Evolutionary conservation across 306 rosid species (phyloP), one percentile per base, ranked within the genome.

Genomic region (Alnus rubra): DNA sequence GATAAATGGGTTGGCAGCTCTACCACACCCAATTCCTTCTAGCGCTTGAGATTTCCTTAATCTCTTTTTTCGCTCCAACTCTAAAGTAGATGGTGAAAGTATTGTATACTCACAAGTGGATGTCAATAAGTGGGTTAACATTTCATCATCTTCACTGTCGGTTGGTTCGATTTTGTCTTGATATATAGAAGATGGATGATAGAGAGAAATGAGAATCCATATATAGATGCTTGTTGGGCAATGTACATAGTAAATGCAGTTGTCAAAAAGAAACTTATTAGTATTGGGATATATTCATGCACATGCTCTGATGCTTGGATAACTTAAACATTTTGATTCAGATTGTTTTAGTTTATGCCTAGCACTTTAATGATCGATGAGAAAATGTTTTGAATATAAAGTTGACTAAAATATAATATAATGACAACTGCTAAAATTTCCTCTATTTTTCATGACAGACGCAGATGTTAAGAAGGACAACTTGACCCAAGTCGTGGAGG

Each of bases 1-100:
- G 86, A 86, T 67, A 87, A 94, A 77, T 88, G 88, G 93, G 90
- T 88, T 84, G 87, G 94, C 85, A 79, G 87, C 87, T 88, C 96
- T 76, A 74, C 92, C 68, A 45, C 83, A 65, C 77, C 92, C 73
- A 84, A 64, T 74, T 83, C 94, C 78, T 88, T 81, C 74, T 88
- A 88, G 87, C 9, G 65, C 80, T 86, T 80, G 82, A 75, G 69
- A 69, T 72, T 63, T 75, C 47, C 59, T 12, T n/a, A 75, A 78
- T 23, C 28, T 23, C 63, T 23, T 16, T 30, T 73, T 60, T 74
- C 64, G 78, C 79, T 33, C 53, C 62, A 60, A 48, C 71, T 58
- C 63, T 60, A 14, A 63, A 73, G 63, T 48, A 67, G 75, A 79
- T 18, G 44, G 68, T 85, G 74, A 33, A 76, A 68, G 42, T 79